Percentiles rank a stretch among this genome's conserved stretches.
These are phyloP conservation scores for Saxophila tyrrhenica DNA, from an alignment of 495 filamentous ascomycete genomes.

Conservation along the genomic window DNA sequence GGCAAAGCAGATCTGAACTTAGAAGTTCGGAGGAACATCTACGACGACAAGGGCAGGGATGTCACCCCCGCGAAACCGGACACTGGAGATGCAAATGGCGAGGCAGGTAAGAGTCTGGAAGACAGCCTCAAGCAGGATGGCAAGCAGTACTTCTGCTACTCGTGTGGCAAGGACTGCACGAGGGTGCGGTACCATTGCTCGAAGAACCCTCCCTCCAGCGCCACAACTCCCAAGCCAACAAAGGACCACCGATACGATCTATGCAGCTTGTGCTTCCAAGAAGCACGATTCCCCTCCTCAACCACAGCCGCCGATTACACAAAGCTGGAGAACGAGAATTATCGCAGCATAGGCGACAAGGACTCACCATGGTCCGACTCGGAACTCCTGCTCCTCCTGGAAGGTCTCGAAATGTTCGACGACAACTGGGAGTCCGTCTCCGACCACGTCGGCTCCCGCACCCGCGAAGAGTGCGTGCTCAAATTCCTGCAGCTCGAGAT, in stretches of 20 bases:
- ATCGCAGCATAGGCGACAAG: conserved; percentile 60
- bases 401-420: conserved; percentile 72
- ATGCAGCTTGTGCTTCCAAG: conserved; percentile 79
- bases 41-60: conserved; percentile 84
- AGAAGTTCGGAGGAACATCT: conserved; percentile 86
- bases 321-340: conserved; percentile 74
- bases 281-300: conserved; percentile 64
- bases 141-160: conserved; percentile 71
- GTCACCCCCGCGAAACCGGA: conserved; percentile 38
- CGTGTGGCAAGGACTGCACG: conserved; percentile 88
- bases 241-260: conserved; percentile 61
- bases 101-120: conserved; percentile 51
- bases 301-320: conserved; percentile 65
- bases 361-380: conserved; percentile 83
- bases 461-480: conserved; percentile 90
- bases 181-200: conserved; percentile 79
- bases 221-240: conserved; percentile 40
- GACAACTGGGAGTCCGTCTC: conserved; percentile 92
- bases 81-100: conserved; percentile 36
- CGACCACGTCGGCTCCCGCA: conserved; percentile 79
- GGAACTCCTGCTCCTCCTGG: conserved; percentile 72
- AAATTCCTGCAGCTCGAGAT: conserved; percentile 69
- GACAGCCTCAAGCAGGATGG: conserved; percentile 47
- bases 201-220: conserved; percentile 31
- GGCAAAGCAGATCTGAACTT: conserved; percentile 74